Evolutionary conservation across 2,329 filamentous ascomycete species (phyloP).

Genomic region (Acephala macrosclerotiorum): DNA sequence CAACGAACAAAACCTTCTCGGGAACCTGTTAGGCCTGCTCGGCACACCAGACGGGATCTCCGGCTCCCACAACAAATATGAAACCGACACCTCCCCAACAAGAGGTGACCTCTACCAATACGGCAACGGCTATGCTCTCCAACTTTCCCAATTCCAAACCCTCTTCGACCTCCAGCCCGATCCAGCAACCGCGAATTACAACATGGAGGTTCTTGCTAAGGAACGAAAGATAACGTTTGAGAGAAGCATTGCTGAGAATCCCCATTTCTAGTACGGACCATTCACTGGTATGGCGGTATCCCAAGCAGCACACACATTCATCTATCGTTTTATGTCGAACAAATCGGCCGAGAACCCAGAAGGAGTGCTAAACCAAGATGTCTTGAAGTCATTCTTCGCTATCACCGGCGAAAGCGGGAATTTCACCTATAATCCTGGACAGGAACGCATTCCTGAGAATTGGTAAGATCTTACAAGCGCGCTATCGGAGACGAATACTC

Average conservation of each 20-base stretch:
- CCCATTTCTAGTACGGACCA: conserved; percentile 59
- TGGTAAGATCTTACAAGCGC: conserved; percentile 37
- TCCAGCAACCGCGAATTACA: conserved; percentile 46
- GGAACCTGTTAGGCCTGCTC: conserved; percentile 29
- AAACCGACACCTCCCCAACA: conserved; percentile 60
- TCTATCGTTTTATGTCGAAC: conserved; percentile 43
- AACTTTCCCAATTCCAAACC: conserved; percentile 59
- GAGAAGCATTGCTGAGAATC: conserved; percentile 57
- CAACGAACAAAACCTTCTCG: conserved; percentile 11
- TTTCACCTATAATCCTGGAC: conserved; percentile 27
- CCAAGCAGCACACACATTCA: conserved; percentile 41
- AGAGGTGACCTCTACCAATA: conserved; percentile 58
- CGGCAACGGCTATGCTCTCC: conserved; percentile 57
- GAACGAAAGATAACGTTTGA: conserved; percentile 47
- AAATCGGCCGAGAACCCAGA: conserved; percentile 41
- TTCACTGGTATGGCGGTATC: conserved; percentile 32
- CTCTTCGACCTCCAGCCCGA: conserved; percentile 50
- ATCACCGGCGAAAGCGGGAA: conserved; percentile 31
- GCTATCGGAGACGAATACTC: conserved; percentile 46
- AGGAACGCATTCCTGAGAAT: conserved; percentile 34
- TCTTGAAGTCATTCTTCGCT: conserved; percentile 33
- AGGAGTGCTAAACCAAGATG: conserved; percentile 40
- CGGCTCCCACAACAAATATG: conserved; percentile 61
- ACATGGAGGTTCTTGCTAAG: conserved; percentile 50
- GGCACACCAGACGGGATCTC: conserved; percentile 55